Percentiles rank a stretch among this genome's conserved stretches.
Evolutionary conservation across 2,329 filamentous ascomycete species (phyloP).

Genomic region (Penicillium sp.): DNA sequence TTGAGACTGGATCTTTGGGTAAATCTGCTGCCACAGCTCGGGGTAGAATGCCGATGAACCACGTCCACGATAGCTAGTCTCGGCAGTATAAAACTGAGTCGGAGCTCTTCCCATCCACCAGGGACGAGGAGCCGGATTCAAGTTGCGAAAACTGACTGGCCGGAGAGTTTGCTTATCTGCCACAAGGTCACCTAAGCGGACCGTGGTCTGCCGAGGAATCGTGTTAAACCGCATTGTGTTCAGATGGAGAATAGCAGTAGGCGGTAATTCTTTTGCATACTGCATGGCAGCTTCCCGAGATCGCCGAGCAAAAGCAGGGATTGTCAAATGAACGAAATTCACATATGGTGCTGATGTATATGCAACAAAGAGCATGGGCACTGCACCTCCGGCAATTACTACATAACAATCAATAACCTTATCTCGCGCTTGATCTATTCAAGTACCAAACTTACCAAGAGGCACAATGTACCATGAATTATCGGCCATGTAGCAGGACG

Average conservation of each 20-base stretch:
- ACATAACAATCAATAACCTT: conserved; percentile 5
- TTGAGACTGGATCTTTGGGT: conserved; percentile 32
- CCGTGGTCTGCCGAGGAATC: conserved; percentile 39
- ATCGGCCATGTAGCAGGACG: conserved; percentile 48
- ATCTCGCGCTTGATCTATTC: background rate
- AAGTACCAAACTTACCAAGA: conserved; percentile 30
- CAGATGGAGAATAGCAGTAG: conserved; percentile 40
- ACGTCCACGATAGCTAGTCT: conserved; percentile 35
- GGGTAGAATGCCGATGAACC: conserved; percentile 39
- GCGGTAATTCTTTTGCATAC: conserved; percentile 43
- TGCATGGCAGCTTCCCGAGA: conserved; percentile 47
- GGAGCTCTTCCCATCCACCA: conserved; percentile 38
- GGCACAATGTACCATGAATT: conserved; percentile 41
- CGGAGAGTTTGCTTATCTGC: conserved; percentile 32
- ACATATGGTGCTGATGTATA: conserved; percentile 66
- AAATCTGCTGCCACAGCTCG: conserved; percentile 42
- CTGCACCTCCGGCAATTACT: conserved; percentile 56
- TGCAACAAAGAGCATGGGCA: conserved; percentile 60
- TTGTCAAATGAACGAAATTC: conserved; percentile 61
- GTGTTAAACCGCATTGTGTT: conserved; percentile 44
- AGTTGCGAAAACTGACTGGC: conserved; percentile 40
- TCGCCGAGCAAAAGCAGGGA: conserved; percentile 60
- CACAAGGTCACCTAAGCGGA: conserved; percentile 40
- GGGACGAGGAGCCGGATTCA: conserved; percentile 30
- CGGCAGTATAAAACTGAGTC: conserved; percentile 37